Evolutionary conservation across 1,284 basidiomycete species (phyloP), one percentile per base, ranked within the genome.

Genomic region (Amylostereum areolatum): DNA sequence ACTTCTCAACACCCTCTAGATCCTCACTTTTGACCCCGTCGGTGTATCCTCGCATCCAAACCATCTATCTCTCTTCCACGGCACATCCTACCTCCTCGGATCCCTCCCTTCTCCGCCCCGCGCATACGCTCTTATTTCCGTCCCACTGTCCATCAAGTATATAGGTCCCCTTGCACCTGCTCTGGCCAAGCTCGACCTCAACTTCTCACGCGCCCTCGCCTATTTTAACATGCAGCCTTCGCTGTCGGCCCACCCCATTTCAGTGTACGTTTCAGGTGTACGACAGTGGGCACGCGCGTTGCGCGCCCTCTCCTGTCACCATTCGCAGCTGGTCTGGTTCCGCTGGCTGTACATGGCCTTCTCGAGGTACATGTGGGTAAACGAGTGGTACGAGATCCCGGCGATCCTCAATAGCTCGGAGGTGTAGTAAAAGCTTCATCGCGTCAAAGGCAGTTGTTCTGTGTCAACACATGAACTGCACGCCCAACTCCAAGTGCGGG

Each of bases 311-410:
- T 66, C 68, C 52, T 67, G 77, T 52, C 94, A 97, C 61, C 52
- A 67, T 49, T 83, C 80, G 49, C 94, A 97, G 70, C 68, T 92
- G 55, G 80, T 85, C 25, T 97, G 94, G 94, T 97, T 94, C 69
- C 78, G 94, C 44, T 91, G 84, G 78, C 68, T 94, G 45, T 93
- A 95, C 60, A 74, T 96, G 32, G 55, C 67, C 12, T 87, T 87
- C 59, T 94, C 91, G 31, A 75, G 87, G 54, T 93, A 96, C 61
- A 88, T 97, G 86, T 97, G 92, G 92, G 81, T 90, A 42, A 94
- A 95, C 56, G 82, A 90, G 56, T 85, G 91, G 75, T 69, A 76
- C 6, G 63, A 62, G 52, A 52, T 68, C n/a, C n/a, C n/a, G n/a
- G n/a, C n/a, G n/a, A n/a, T n/a, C n/a, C n/a, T n/a, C n/a, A n/a